Evolutionary conservation across 441 rosid genomes (phyloP), one percentile per base, ranked within the genome.

Genomic region (Adansonia gregorii): DNA sequence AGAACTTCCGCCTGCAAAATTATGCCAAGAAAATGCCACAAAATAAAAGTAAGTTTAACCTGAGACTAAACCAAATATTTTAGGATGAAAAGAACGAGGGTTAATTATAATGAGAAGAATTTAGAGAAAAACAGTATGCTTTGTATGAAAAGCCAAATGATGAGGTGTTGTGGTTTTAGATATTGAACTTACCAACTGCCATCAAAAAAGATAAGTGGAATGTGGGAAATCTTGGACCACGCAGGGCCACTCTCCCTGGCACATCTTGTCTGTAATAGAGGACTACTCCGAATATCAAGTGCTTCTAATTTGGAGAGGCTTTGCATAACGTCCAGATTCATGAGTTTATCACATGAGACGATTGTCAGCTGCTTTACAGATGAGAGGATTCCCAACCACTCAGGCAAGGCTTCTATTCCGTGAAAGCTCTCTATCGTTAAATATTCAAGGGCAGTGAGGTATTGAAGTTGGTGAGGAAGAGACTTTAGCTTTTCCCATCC

Each of bases 401-500:
- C 72, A 17, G 72, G 71, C 71, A 67, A 39, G 20, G 35, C 66
- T 61, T 61, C 66, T 24, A 61, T 24, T 61, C 39, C 66, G 4
- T 61, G 39, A 12, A 61, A 61, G 1, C 35, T 35, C 2, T 2
- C 3, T 24, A 61, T 61, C 7, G 4, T 0, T 41, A 61, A 5
- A 2, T 24, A 0, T 35, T 20, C 2, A 20, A 61, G 66, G 14
- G 41, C 66, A 3, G 35, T 61, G 35, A 61, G 66, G 84, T 54
- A 19, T n/a, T 6, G 59, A n/a, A 54, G 59, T 54, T 54, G 59
- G 17, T 54, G 7, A 15, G 59, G 83, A 31, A 81, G 35, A 49
- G 78, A 79, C 19, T 22, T 52, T 17, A 60, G 67, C 5, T 76
- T 70, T 39, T 11, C 35, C 59, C 75, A 74, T 3, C 87, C 84